Evolutionary conservation across 371 early-diverging fungal species (phyloP).

Genomic region (Batrachochytrium dendrobatidis): DNA sequence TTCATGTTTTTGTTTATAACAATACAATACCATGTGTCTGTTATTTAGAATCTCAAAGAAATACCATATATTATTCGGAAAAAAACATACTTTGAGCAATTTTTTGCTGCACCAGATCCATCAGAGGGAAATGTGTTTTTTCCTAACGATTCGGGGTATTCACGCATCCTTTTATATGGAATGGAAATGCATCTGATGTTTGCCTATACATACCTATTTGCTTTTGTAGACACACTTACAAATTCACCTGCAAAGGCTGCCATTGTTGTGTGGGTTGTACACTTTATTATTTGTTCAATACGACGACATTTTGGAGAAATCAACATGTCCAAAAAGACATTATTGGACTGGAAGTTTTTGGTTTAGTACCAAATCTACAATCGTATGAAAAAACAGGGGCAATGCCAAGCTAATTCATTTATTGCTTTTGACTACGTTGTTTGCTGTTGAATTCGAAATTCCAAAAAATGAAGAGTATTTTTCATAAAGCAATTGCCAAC

Average conservation of each 20-base stretch:
- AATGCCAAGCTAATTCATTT: too few relatives aligned
- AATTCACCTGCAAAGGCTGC: conserved; percentile 23
- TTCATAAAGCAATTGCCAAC: conserved; percentile 11
- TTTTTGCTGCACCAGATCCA: conserved; percentile 32
- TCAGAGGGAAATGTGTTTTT: conserved; percentile 27
- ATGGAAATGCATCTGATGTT: conserved; percentile 32
- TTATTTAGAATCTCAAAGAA: conserved; percentile 41
- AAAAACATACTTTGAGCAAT: conserved; percentile 31
- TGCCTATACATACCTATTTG: conserved; percentile 31
- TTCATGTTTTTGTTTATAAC: background rate
- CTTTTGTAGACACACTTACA: conserved; percentile 18
- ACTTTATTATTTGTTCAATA: conserved; percentile 17
- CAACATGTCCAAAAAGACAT: conserved; percentile 34
- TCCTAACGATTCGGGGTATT: conserved; percentile 22
- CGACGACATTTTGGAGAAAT: conserved; percentile 36
- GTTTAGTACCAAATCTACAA: too few relatives aligned
- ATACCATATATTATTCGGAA: conserved; percentile 31
- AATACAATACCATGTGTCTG: background rate
- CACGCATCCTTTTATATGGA: conserved; percentile 28
- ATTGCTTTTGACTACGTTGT: too few relatives aligned
- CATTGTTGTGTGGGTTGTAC: conserved; percentile 22
- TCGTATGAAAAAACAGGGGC: too few relatives aligned
- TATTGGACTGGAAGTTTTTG: conserved; percentile 43
- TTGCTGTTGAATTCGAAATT: too few relatives aligned
- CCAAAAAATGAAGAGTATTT: too few relatives aligned